phyloP scores from a whole-genome alignment of 768 basidiomycete genomes.

The Rhizopogon roseolus region DNA sequence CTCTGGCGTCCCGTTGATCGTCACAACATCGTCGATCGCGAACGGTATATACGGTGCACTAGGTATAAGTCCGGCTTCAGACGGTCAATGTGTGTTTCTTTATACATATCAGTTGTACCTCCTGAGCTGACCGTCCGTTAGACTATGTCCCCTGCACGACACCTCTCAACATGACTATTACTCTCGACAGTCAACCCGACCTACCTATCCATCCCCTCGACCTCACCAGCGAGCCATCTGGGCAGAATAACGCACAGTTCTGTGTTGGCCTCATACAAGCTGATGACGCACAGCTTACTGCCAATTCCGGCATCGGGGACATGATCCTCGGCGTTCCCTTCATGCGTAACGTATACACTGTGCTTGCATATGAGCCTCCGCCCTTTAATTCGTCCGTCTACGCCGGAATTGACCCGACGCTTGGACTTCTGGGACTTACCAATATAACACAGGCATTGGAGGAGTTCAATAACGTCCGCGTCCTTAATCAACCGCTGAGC shows the following conservation, averaged over 20 bases:
- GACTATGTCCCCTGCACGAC: slow-evolving; percentile 73
- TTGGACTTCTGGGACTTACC: slow-evolving; percentile 64
- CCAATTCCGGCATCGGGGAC: slow-evolving; percentile 44
- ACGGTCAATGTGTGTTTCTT: slow-evolving; percentile 56
- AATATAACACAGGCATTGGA: slow-evolving; percentile 54
- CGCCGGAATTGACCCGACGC: slow-evolving; percentile 29
- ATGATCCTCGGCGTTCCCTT: slow-evolving; percentile 80
- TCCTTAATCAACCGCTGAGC: slow-evolving; percentile 56
- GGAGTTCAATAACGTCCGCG: slow-evolving; percentile 68
- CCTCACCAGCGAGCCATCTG: slow-evolving; percentile 46
- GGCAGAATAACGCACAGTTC: slow-evolving; percentile 34
- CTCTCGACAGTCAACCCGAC: slow-evolving; percentile 50
- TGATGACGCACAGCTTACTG: slow-evolving; percentile 36
- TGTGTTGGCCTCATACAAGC: slow-evolving; percentile 71
- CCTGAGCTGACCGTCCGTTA: slow-evolving; percentile 22
- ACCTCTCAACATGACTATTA: slow-evolving; percentile 69
- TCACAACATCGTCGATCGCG: slow-evolving; percentile 56
- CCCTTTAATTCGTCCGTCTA: slow-evolving; percentile 31
- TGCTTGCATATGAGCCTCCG: slow-evolving; percentile 62
- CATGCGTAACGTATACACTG: slow-evolving; percentile 70
- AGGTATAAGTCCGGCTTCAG: slow-evolving; percentile 50
- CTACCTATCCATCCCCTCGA: slow-evolving; percentile 74
- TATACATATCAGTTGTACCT: background rate
- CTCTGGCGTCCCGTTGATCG: slow-evolving; percentile 63
- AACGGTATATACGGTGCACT: slow-evolving; percentile 78